Conservation (phyloP, 108 stramenopile genomes). For the Nitzschia sp. region DNA sequence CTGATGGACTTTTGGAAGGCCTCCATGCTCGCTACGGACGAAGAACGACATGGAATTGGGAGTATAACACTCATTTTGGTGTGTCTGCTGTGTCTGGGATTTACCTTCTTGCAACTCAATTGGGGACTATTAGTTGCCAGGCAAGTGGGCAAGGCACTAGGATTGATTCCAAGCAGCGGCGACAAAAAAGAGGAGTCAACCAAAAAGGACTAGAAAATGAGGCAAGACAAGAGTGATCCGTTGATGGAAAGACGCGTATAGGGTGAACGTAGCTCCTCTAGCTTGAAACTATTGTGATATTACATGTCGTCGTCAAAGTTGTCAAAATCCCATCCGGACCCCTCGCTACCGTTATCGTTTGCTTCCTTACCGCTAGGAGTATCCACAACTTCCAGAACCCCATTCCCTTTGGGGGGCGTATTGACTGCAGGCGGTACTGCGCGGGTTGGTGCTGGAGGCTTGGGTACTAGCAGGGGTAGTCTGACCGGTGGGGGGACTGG, state of each 20-base stretch:
- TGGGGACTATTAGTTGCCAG: slow-evolving; percentile 50
- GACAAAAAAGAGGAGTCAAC: background rate
- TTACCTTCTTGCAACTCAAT: slow-evolving; percentile 52
- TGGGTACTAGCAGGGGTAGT: too few relatives aligned
- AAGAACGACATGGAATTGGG: slow-evolving; percentile 15
- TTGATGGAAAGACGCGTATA: too few relatives aligned
- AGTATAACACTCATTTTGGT: slow-evolving; percentile 27
- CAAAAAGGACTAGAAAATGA: slow-evolving; percentile 12
- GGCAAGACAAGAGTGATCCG: background rate
- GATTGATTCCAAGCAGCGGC: background rate
- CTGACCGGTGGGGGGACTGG: background rate
- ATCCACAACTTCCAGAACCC: background rate
- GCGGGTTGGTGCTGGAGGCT: background rate
- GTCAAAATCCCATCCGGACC: slow-evolving; percentile 43
- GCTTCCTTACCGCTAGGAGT: background rate
- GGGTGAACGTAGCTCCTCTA: too few relatives aligned
- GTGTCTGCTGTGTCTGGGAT: slow-evolving; percentile 19
- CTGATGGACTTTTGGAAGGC: slow-evolving; percentile 43
- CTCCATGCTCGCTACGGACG: slow-evolving; percentile 5
- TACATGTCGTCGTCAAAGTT: slow-evolving; percentile 35
- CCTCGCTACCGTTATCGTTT: slow-evolving; percentile 10
- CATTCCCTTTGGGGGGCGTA: background rate
- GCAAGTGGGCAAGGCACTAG: slow-evolving; percentile 50
- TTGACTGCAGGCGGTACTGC: background rate
- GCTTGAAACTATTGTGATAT: background rate